A percentile compares a stretch with the other conserved stretches of the same genome.
Conservation (phyloP, 2,329 filamentous ascomycete genomes). For the Botrytis porri region DNA sequence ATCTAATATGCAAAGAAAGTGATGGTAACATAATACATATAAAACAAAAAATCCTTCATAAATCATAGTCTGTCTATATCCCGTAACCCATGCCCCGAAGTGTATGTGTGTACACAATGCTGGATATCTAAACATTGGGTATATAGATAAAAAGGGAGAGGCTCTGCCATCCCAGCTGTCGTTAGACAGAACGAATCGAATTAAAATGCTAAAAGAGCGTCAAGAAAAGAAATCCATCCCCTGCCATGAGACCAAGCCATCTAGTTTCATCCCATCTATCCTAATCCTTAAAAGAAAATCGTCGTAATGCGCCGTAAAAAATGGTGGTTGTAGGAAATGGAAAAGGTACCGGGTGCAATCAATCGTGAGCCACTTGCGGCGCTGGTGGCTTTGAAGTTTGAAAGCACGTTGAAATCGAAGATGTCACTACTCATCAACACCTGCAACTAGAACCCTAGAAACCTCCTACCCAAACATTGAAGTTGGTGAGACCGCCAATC, state of each 20-base stretch:
- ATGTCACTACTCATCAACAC: neutral
- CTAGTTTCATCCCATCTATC: neutral
- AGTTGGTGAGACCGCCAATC: slow-evolving; percentile 31
- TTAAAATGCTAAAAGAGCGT: neutral
- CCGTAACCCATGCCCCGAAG: neutral
- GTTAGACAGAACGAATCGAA: neutral
- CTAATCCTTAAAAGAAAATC: neutral
- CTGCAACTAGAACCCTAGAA: slow-evolving; percentile 23
- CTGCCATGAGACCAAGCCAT: neutral
- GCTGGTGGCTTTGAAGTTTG: neutral
- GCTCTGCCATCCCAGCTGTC: neutral
- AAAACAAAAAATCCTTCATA: neutral
- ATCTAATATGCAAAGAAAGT: slow-evolving; percentile 5
- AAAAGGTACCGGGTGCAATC: neutral
- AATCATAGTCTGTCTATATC: neutral
- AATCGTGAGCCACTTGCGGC: neutral
- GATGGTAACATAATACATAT: neutral
- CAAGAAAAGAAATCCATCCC: neutral
- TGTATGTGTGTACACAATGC: neutral
- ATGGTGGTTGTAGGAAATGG: neutral
- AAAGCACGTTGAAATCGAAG: neutral
- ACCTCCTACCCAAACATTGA: slow-evolving; percentile 34
- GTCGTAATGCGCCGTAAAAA: neutral
- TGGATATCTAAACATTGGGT: slow-evolving; percentile 1
- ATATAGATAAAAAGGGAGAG: neutral